Percentiles rank a stretch among this genome's conserved stretches.
These are phyloP conservation scores for Macrophomina pseudophaseolina DNA, from an alignment of 2,329 filamentous ascomycete genomes.

Conservation along the genomic window DNA sequence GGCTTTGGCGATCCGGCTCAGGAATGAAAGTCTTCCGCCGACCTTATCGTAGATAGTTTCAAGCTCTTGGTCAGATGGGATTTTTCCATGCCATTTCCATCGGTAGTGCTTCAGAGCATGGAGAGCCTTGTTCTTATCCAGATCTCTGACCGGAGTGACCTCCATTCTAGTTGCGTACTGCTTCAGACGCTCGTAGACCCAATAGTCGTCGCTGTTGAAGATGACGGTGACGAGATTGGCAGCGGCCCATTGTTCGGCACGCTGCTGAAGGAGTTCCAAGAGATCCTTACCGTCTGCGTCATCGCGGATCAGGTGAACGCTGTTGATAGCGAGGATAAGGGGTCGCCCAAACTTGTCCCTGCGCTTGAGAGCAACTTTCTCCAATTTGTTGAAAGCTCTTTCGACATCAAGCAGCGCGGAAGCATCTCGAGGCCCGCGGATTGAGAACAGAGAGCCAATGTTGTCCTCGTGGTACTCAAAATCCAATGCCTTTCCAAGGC, in stretches of 20 bases:
- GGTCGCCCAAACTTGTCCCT: constrained; percentile 68
- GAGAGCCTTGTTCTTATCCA: constrained; percentile 79
- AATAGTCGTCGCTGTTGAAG: constrained; percentile 97
- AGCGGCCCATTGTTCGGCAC: constrained; percentile 95
- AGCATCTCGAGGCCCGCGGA: constrained; percentile 88
- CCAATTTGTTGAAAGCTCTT: constrained; percentile 94
- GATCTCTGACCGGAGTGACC: constrained; percentile 82
- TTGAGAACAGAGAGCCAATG: constrained; percentile 94
- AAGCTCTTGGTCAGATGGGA: constrained; percentile 60
- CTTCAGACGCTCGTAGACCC: constrained; percentile 95
- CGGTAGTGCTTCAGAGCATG: constrained; percentile 79
- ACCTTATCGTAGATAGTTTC: constrained; percentile 84
- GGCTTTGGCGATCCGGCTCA: constrained; percentile 89
- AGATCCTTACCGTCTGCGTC: constrained; percentile 92
- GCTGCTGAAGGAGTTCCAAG: constrained; percentile 91
- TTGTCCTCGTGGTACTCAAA: constrained; percentile 99
- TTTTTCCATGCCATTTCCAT: constrained; percentile 74
- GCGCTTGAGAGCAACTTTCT: constrained; percentile 85
- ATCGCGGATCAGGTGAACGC: constrained; percentile 87
- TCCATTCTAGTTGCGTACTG: constrained; percentile 94
- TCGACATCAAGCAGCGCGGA: constrained; percentile 95
- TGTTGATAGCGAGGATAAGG: constrained; percentile 92
- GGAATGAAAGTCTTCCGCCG: constrained; percentile 84
- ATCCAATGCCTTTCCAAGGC: constrained; percentile 90
- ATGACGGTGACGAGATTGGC: constrained; percentile 88